A percentile compares a stretch with the other conserved stretches of the same genome.
Evolutionary conservation across 2,329 filamentous ascomycete genomes (phyloP).

Genomic region (Cadophora malorum): DNA sequence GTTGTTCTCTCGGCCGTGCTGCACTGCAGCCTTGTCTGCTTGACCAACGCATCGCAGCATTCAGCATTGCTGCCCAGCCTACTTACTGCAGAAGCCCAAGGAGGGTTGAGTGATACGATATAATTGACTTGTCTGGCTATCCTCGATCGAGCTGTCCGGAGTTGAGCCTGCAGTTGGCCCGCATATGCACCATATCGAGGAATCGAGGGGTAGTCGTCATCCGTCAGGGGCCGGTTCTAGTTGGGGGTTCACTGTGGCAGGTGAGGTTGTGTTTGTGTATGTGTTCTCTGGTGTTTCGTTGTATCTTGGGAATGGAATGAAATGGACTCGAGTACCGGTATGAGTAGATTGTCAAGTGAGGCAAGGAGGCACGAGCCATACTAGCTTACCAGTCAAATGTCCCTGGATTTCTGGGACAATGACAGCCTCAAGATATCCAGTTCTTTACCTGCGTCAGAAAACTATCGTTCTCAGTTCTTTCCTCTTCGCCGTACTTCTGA

Average conservation of each 20-base stretch:
- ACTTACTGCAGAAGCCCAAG: not conserved
- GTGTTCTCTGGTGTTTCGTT: slow-evolving; percentile 16
- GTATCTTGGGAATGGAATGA: not conserved
- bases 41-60: slow-evolving; percentile 43
- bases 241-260: slow-evolving; percentile 5
- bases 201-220: slow-evolving; percentile 13
- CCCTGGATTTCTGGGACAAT: not conserved
- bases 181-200: slow-evolving; percentile 9
- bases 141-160: not conserved
- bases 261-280: not conserved
- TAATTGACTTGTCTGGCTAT: not conserved
- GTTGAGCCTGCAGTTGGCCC: slow-evolving; percentile 7
- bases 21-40: slow-evolving; percentile 35
- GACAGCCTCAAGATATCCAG: not conserved
- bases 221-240: slow-evolving; percentile 11
- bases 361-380: slow-evolving; percentile 12
- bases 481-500: not conserved
- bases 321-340: not conserved
- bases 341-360: slow-evolving; percentile 13
- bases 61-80: slow-evolving; percentile 41
- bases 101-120: not conserved
- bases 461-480: not conserved
- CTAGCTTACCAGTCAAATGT: not conserved
- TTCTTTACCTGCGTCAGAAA: not conserved
- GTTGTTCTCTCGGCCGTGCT: slow-evolving; percentile 21